Conservation (phyloP, 1,284 basidiomycete genomes). For the Melampsora americana region DNA sequence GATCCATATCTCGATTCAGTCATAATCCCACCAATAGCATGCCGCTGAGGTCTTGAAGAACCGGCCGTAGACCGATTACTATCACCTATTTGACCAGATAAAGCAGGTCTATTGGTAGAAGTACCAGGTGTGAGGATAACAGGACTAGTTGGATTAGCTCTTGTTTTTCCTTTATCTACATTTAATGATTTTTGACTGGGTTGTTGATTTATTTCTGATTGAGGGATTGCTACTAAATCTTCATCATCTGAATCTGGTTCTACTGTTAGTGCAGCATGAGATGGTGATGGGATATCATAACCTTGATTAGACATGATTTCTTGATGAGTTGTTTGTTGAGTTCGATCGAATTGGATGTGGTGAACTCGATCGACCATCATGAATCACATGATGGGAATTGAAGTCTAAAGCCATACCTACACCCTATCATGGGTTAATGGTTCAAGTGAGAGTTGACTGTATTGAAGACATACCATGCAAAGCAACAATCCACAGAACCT, state of each 20-base stretch:
- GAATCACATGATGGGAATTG: too few species aligned
- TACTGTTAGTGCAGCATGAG: slow-evolving; percentile 23
- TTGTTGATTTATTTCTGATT: slow-evolving; percentile 20
- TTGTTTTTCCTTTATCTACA: slow-evolving; percentile 24
- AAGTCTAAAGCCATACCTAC: too few species aligned
- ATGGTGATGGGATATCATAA: slow-evolving; percentile 38
- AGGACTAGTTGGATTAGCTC: slow-evolving; percentile 1
- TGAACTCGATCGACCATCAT: not conserved
- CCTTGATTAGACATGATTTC: slow-evolving; percentile 8
- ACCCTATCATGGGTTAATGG: too few species aligned
- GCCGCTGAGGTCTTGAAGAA: slow-evolving; percentile 47
- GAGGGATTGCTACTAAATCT: slow-evolving; percentile 32
- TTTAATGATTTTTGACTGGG: not conserved
- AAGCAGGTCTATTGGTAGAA: slow-evolving; percentile 47
- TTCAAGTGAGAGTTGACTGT: too few species aligned
- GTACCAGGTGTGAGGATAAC: not conserved
- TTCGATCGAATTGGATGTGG: not conserved
- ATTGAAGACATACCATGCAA: too few species aligned
- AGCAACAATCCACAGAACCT: too few species aligned
- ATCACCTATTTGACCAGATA: slow-evolving; percentile 72
- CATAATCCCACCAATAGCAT: slow-evolving; percentile 73
- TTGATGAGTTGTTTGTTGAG: not conserved
- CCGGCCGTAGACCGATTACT: slow-evolving; percentile 53
- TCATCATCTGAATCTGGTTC: slow-evolving; percentile 39
- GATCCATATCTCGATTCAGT: slow-evolving; percentile 75